These are phyloP conservation scores for Trichoderma koningii DNA, from an alignment of 2,329 filamentous ascomycete genomes.

Conservation along the genomic window DNA sequence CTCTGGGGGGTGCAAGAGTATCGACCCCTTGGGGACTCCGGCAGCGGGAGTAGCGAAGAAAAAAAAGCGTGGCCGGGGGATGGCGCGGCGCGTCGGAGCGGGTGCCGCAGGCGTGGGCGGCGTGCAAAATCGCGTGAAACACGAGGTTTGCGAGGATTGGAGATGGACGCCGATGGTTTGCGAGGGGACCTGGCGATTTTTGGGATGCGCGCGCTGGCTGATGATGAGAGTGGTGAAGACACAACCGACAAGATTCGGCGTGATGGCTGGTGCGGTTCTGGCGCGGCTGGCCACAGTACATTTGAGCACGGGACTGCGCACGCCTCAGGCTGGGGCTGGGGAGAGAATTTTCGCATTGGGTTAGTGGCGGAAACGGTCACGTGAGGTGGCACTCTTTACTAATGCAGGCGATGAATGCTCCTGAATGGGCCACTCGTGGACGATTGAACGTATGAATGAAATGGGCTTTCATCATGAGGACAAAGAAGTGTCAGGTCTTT, in stretches of 20 bases:
- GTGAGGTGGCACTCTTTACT: background rate
- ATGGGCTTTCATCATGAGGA: too few relatives aligned
- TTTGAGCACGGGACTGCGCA: slow-evolving; percentile 47
- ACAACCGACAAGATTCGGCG: slow-evolving; percentile 54
- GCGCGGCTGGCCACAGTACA: slow-evolving; percentile 44
- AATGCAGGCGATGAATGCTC: background rate
- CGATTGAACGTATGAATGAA: too few relatives aligned
- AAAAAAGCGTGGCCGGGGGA: slow-evolving; percentile 49
- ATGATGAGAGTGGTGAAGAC: slow-evolving; percentile 57
- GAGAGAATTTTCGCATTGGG: slow-evolving; percentile 19
- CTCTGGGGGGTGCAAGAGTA: slow-evolving; percentile 4
- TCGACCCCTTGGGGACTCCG: slow-evolving; percentile 24
- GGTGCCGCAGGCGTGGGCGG: slow-evolving; percentile 46
- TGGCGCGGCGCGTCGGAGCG: slow-evolving; percentile 46
- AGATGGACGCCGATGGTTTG: slow-evolving; percentile 62
- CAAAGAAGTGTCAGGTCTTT: too few relatives aligned
- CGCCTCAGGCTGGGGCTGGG: slow-evolving; percentile 33
- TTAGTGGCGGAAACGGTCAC: slow-evolving; percentile 1
- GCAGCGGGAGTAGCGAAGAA: slow-evolving; percentile 29
- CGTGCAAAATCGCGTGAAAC: slow-evolving; percentile 57
- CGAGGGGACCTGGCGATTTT: slow-evolving; percentile 62
- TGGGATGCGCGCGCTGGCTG: slow-evolving; percentile 61
- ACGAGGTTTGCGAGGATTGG: slow-evolving; percentile 54
- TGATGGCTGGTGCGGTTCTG: slow-evolving; percentile 50
- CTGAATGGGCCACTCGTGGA: too few relatives aligned